Evolutionary conservation across 2,329 filamentous ascomycete species (phyloP).

Genomic region (Hirsutella rhossiliensis): DNA sequence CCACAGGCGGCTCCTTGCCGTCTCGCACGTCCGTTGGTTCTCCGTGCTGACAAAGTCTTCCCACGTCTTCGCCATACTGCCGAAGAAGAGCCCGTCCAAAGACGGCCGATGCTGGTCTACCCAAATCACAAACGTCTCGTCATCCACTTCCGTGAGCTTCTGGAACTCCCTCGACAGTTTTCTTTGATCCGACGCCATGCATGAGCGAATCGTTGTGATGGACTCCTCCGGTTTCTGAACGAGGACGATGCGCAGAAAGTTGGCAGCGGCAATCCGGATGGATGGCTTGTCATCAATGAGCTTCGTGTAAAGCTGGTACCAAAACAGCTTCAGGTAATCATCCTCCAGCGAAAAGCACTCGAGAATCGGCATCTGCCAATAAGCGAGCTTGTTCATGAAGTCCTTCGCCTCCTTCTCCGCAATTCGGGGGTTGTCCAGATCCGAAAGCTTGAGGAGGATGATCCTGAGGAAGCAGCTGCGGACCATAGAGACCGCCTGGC

Average conservation of each 20-base stretch:
- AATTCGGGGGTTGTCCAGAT: conserved; percentile 56
- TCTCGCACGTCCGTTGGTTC: conserved; percentile 69
- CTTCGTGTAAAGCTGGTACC: conserved; percentile 87
- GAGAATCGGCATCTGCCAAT: conserved; percentile 91
- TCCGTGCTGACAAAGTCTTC: conserved; percentile 76
- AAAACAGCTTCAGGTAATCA: conserved; percentile 75
- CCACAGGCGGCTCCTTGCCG: conserved; percentile 53
- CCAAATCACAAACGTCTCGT: conserved; percentile 79
- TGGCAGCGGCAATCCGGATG: conserved; percentile 65
- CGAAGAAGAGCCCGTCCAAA: conserved; percentile 73
- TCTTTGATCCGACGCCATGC: conserved; percentile 57
- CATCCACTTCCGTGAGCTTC: conserved; percentile 76
- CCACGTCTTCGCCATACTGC: conserved; percentile 71
- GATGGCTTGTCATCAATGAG: conserved; percentile 57
- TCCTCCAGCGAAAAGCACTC: conserved; percentile 65
- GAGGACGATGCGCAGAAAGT: conserved; percentile 81
- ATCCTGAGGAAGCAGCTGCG: conserved; percentile 68
- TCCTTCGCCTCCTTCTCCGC: conserved; percentile 50
- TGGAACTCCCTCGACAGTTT: conserved; percentile 67
- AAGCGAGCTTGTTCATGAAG: conserved; percentile 76
- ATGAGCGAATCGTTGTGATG: conserved; percentile 58
- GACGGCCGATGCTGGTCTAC: conserved; percentile 70
- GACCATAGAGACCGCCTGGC: conserved; percentile 66
- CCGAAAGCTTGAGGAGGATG: conserved; percentile 69
- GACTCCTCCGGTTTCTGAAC: conserved; percentile 88